Conservation (phyloP, 2,329 filamentous ascomycete genomes). For the Westerdykella sp. region DNA sequence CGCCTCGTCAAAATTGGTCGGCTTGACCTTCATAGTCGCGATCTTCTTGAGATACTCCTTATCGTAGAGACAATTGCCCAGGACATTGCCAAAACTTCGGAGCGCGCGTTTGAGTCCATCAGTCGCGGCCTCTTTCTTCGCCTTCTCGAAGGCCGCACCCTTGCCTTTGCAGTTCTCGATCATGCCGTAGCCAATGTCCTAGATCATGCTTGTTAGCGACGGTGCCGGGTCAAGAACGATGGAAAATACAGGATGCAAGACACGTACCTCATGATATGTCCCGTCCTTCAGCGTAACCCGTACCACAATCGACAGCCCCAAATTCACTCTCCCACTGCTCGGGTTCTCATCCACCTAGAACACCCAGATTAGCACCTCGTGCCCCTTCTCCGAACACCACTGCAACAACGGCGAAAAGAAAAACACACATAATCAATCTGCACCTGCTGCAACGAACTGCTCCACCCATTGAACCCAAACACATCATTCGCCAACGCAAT, state of each 20-base stretch:
- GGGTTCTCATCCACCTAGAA: constrained; percentile 69
- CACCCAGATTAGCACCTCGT: constrained; percentile 10
- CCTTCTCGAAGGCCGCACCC: constrained; percentile 93
- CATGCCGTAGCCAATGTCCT: constrained; percentile 91
- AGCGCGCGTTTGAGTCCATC: constrained; percentile 87
- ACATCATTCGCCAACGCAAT: constrained; percentile 93
- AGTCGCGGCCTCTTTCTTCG: constrained; percentile 96
- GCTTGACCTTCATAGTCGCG: constrained; percentile 77
- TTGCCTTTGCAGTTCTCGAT: constrained; percentile 96
- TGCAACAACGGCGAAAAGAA: neutral
- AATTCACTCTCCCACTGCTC: constrained; percentile 64
- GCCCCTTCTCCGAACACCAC: neutral
- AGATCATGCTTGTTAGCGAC: constrained; percentile 3
- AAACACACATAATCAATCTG: constrained; percentile 77
- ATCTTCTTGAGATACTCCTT: constrained; percentile 88
- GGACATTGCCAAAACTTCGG: constrained; percentile 87
- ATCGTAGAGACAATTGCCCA: constrained; percentile 98
- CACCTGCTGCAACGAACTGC: constrained; percentile 87
- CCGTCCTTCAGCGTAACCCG: constrained; percentile 86
- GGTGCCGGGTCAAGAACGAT: neutral
- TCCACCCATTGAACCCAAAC: constrained; percentile 98
- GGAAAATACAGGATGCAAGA: neutral
- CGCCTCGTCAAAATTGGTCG: constrained; percentile 71
- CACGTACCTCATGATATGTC: constrained; percentile 74
- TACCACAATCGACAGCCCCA: constrained; percentile 85